Conservation (phyloP, 2,329 filamentous ascomycete species). For the Ceratocystiopsis sp. region DNA sequence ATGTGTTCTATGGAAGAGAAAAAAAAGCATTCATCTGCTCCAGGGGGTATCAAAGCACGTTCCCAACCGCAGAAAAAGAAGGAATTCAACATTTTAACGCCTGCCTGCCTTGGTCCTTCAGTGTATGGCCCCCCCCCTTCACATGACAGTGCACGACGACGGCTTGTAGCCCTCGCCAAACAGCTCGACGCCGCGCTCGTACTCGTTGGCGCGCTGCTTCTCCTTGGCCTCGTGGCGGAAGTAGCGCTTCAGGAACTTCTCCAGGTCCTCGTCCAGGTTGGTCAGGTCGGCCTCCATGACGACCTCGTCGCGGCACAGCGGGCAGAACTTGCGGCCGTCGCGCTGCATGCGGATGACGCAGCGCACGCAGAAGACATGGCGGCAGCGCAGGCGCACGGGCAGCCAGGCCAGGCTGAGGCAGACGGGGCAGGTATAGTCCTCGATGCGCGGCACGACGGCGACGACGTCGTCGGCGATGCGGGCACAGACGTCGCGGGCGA, state of each 20-base stretch:
- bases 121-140: conserved; percentile 8
- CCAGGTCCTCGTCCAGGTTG: conserved; percentile 52
- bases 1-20: too few species aligned
- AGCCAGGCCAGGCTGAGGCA: conserved; percentile 68
- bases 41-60: too few species aligned
- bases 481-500: conserved; percentile 61
- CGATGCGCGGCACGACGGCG: conserved; percentile 59
- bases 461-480: conserved; percentile 58
- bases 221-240: conserved; percentile 55
- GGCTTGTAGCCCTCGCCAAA: conserved; percentile 50
- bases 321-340: conserved; percentile 50
- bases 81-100: too few species aligned
- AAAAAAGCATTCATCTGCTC: too few species aligned
- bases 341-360: conserved; percentile 70
- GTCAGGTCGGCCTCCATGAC: conserved; percentile 54
- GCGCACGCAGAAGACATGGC: conserved; percentile 68
- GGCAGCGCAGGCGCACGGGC: conserved; percentile 59
- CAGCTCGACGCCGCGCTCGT: conserved; percentile 54
- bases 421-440: conserved; percentile 70
- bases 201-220: conserved; percentile 55
- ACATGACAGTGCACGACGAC: conserved; percentile 45
- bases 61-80: too few species aligned
- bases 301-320: conserved; percentile 56
- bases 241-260: conserved; percentile 54
- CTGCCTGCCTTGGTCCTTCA: too few species aligned